Conservation (phyloP, 1,139 yeast genomes). For the Pichia cactophila region DNA sequence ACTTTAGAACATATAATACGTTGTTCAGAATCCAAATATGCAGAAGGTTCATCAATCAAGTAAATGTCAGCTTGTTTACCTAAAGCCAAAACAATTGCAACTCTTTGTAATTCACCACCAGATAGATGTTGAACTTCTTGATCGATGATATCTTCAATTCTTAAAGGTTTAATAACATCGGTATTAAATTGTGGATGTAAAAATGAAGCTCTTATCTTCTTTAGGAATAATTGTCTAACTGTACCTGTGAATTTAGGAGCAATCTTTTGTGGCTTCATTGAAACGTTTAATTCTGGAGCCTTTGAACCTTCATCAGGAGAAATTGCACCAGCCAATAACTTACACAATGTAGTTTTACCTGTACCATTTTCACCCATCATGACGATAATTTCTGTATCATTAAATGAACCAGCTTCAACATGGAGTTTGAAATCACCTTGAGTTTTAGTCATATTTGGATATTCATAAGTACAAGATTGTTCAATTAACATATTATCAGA, state of each 20-base stretch:
- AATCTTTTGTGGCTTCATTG: conserved; percentile 98
- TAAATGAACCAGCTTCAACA: conserved; percentile 81
- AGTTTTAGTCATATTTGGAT: conserved; percentile 80
- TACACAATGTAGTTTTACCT: conserved; percentile 97
- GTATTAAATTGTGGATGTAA: conserved; percentile 96
- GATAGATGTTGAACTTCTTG: conserved; percentile 96
- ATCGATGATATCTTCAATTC: conserved; percentile 87
- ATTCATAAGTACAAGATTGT: conserved; percentile 67
- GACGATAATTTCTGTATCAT: conserved; percentile 93
- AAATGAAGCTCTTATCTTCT: conserved; percentile 90
- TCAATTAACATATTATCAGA: conserved; percentile 71
- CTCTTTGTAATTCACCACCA: conserved; percentile 99
- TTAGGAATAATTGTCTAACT: conserved; percentile 92
- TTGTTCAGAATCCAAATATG: conserved; percentile 97
- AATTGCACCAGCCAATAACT: conserved; percentile 85
- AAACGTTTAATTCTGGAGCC: conserved; percentile 82
- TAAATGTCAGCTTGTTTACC: conserved; percentile 96
- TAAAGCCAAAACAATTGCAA: conserved; percentile 88
- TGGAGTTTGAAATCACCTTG: conserved; percentile 90
- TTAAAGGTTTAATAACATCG: conserved; percentile 93
- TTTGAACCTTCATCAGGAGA: conserved; percentile 69
- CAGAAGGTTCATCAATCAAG: conserved; percentile 97
- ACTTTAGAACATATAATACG: conserved; percentile 99
- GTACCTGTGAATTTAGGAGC: conserved; percentile 98
- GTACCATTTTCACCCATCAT: conserved; percentile 99